Evolutionary conservation across 768 basidiomycete genomes (phyloP).

Genomic region (Tylopilus plumbeoviolaceoides): DNA sequence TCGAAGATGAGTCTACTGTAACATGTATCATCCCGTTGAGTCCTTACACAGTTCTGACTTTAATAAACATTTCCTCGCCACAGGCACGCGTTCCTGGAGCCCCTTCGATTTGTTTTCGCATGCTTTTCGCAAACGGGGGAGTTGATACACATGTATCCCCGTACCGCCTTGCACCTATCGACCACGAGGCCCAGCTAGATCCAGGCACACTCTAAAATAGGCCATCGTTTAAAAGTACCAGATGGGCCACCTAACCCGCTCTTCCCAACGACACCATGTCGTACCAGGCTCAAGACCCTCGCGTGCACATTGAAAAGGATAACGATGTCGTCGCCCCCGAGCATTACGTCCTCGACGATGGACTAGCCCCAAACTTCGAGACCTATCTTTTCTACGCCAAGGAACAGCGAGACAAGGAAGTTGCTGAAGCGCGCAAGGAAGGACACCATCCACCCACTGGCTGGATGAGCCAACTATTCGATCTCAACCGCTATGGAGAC

Average conservation of each 20-base stretch:
- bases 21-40: too few relatives aligned
- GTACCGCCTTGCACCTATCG: background rate
- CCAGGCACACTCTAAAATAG: background rate
- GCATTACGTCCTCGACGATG: conserved; percentile 20
- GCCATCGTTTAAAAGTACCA: conserved; percentile 1
- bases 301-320: conserved; percentile 6
- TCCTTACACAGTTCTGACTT: background rate
- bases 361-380: conserved; percentile 26
- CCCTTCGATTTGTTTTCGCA: background rate
- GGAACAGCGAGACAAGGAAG: conserved; percentile 29
- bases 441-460: conserved; percentile 10
- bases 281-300: conserved; percentile 16
- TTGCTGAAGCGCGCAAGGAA: conserved; percentile 15
- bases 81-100: background rate
- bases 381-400: conserved; percentile 30
- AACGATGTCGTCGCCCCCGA: conserved; percentile 10
- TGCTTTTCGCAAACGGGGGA: background rate
- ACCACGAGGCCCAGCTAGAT: background rate
- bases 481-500: conserved; percentile 19
- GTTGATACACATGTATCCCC: background rate
- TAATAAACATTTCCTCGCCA: background rate
- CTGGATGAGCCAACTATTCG: conserved; percentile 20
- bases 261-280: conserved; percentile 19
- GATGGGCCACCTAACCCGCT: background rate
- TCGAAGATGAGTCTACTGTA: too few relatives aligned